phyloP scores from a whole-genome alignment of 768 basidiomycete genomes.

The Thelephora ganbajun region DNA sequence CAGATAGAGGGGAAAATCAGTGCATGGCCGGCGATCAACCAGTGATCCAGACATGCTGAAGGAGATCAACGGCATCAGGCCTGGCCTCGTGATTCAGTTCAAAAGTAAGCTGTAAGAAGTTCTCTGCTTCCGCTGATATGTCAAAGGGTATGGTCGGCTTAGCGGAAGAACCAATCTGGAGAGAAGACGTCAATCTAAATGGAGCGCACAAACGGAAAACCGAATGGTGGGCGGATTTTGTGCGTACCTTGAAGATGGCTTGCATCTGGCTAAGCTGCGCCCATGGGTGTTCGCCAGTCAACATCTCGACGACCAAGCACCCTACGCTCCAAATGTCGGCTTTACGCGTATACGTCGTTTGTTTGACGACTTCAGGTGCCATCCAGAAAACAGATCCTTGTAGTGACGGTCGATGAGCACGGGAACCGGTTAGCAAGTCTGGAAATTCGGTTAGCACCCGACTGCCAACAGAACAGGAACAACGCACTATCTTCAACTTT shows the following conservation, averaged over 20 bases:
- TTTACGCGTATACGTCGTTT: conserved; percentile 81
- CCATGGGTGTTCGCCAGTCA: conserved; percentile 93
- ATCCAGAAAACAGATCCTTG: conserved; percentile 99
- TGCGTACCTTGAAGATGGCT: conserved; percentile 84
- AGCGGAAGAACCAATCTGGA: conserved; percentile 81
- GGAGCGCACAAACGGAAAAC: neutral
- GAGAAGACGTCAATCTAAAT: neutral
- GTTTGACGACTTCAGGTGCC: conserved; percentile 98
- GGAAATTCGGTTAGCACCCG: neutral
- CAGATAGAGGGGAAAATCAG: no score
- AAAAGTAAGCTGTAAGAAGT: conserved; percentile 79
- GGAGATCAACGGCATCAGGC: conserved; percentile 64
- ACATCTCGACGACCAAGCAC: conserved; percentile 91
- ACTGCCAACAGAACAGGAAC: neutral
- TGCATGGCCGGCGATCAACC: neutral
- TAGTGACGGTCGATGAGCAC: conserved; percentile 78
- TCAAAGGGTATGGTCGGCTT: conserved; percentile 84
- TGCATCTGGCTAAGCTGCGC: conserved; percentile 97
- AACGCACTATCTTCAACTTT: conserved; percentile 93
- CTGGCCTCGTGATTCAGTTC: conserved; percentile 71
- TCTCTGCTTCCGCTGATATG: conserved; percentile 77
- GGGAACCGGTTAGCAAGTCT: conserved; percentile 42
- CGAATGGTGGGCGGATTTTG: neutral
- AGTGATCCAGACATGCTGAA: conserved; percentile 61
- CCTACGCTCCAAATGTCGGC: conserved; percentile 97